Evolutionary conservation across 106 monocot species (phyloP).

Genomic region (Acorus calamus): DNA sequence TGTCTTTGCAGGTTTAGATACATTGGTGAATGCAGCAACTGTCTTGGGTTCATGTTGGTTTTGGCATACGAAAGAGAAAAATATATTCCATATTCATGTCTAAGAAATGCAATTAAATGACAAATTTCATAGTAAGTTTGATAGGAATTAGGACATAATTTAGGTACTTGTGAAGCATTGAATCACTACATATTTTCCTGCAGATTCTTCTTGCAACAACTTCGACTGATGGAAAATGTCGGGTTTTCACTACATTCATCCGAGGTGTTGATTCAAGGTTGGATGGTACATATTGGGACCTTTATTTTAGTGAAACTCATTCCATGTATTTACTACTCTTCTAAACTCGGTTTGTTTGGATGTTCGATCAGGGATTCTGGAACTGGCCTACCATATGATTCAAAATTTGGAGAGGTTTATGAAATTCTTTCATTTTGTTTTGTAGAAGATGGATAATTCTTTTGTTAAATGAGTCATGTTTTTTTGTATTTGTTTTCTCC

Average conservation of each 20-base stretch:
- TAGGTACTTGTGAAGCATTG: too few species aligned
- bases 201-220: constrained; percentile 99
- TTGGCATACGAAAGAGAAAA: too few species aligned
- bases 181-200: constrained; percentile 6
- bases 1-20: too few species aligned
- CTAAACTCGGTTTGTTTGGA: background rate
- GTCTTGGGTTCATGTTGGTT: too few species aligned
- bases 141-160: too few species aligned
- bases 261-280: constrained; percentile 93
- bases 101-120: too few species aligned
- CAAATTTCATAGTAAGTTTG: too few species aligned
- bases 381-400: constrained; percentile 45
- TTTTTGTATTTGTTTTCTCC: background rate
- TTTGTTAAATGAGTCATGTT: background rate
- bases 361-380: constrained; percentile 43
- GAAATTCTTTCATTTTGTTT: constrained; percentile 10
- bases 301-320: constrained; percentile 1
- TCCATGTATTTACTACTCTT: constrained; percentile 2
- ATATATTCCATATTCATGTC: too few species aligned
- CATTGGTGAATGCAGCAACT: too few species aligned
- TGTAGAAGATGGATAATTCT: background rate
- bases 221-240: constrained; percentile 97
- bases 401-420: constrained; percentile 95
- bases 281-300: background rate
- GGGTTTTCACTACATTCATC: constrained; percentile 92